A percentile compares a stretch with the other conserved stretches of the same genome.
Conservation (phyloP, 2,329 filamentous ascomycete species). For the Clarireedia hainanense region DNA sequence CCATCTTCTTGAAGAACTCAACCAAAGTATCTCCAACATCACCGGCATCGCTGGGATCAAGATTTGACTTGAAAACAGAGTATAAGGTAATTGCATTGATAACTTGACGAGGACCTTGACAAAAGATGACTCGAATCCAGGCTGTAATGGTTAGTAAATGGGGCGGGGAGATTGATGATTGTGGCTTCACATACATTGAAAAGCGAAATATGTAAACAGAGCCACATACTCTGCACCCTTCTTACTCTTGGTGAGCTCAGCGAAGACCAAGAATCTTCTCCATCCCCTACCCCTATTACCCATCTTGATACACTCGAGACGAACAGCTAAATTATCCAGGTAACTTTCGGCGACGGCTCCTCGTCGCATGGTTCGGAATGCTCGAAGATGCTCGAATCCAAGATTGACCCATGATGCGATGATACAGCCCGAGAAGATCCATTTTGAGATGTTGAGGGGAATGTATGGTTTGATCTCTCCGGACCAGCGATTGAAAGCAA, state of each 20-base stretch:
- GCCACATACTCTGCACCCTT: constrained; percentile 68
- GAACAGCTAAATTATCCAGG: constrained; percentile 77
- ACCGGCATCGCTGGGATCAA: constrained; percentile 49
- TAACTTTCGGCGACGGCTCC: constrained; percentile 88
- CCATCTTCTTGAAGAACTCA: constrained; percentile 79
- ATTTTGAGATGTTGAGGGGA: constrained; percentile 72
- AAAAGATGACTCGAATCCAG: constrained; percentile 82
- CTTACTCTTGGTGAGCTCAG: constrained; percentile 62
- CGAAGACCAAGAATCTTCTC: constrained; percentile 71
- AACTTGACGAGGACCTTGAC: constrained; percentile 84
- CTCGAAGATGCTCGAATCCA: constrained; percentile 70
- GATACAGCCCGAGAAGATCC: constrained; percentile 92
- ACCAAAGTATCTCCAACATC: constrained; percentile 56
- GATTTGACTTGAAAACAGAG: constrained; percentile 68
- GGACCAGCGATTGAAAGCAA: constrained; percentile 85
- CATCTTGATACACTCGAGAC: constrained; percentile 73
- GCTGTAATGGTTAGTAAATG: constrained; percentile 38
- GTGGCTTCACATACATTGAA: constrained; percentile 45
- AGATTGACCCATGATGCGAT: constrained; percentile 82
- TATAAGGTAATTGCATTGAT: constrained; percentile 86
- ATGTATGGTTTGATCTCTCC: constrained; percentile 74
- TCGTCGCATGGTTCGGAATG: constrained; percentile 71
- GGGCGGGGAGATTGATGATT: too few relatives aligned
- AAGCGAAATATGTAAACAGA: constrained; percentile 62
- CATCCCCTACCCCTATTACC: constrained; percentile 66